A percentile compares a stretch with the other conserved stretches of the same genome.
These are phyloP conservation scores for Ophryocystis elektroscirrha DNA, from an alignment of 169 alveolate species.

Conservation along the genomic window DNA sequence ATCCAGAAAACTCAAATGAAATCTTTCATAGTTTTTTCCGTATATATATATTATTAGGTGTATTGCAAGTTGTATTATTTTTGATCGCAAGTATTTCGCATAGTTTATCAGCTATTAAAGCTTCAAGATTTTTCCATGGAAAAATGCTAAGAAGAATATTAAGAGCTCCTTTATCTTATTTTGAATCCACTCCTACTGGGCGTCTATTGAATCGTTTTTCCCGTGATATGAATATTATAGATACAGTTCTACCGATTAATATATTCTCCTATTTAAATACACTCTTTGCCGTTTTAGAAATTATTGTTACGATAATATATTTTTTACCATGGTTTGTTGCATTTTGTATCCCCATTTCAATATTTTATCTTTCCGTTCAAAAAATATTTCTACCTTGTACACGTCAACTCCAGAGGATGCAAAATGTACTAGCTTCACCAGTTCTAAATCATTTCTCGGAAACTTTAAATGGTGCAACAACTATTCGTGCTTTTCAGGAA, in stretches of 20 bases:
- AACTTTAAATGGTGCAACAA: constrained; percentile 22
- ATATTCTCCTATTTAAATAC: neutral
- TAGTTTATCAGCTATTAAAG: neutral
- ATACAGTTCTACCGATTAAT: constrained; percentile 10
- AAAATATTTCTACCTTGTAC: constrained; percentile 18
- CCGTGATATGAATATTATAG: constrained; percentile 23
- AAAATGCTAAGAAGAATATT: neutral
- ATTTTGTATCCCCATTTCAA: constrained; percentile 7
- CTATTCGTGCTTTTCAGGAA: constrained; percentile 23
- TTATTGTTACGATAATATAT: constrained; percentile 8
- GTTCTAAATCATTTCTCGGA: constrained; percentile 22
- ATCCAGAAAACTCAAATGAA: too few species aligned
- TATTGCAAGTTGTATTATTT: neutral
- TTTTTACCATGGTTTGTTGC: constrained; percentile 17
- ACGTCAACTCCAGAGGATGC: constrained; percentile 22
- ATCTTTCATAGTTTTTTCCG: neutral
- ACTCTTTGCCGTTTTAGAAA: constrained; percentile 1
- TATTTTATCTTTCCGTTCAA: constrained; percentile 10
- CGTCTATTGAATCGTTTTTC: constrained; percentile 45
- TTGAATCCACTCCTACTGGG: constrained; percentile 47
- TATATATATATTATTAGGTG: neutral
- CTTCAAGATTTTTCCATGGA: constrained; percentile 2
- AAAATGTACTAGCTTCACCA: constrained; percentile 15
- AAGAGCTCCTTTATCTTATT: constrained; percentile 33
- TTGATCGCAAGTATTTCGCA: neutral